phyloP scores from a whole-genome alignment of 73 alveolate genomes.

The Paramecium sexaurelia region DNA sequence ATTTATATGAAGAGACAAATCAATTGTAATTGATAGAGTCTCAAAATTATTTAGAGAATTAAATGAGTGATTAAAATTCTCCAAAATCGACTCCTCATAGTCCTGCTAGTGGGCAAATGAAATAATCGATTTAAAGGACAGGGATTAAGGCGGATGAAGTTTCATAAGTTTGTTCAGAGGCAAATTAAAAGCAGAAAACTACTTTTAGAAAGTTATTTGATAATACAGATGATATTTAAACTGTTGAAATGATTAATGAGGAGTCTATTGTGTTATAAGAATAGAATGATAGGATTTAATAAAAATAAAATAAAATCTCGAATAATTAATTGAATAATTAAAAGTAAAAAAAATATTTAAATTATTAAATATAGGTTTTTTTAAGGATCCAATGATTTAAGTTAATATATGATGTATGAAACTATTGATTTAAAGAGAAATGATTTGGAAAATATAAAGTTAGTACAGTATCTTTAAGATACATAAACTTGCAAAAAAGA shows the following conservation, averaged over 20 bases:
- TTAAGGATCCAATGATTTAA: not conserved
- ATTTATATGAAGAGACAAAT: not conserved
- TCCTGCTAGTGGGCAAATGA: constrained; percentile 30
- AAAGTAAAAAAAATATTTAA: not conserved
- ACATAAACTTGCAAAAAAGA: not conserved
- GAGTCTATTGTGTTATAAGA: not conserved
- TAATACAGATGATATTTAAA: not conserved
- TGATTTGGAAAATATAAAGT: not conserved
- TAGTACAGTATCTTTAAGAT: not conserved
- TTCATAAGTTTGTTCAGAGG: not conserved
- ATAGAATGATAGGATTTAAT: not conserved
- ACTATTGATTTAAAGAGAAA: not conserved
- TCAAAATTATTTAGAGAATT: not conserved
- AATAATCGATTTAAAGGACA: constrained; percentile 32
- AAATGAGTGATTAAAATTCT: not conserved
- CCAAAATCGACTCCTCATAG: constrained; percentile 52
- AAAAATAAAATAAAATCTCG: not conserved
- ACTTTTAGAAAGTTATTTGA: constrained; percentile 43
- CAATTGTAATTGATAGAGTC: not conserved
- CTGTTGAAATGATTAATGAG: not conserved
- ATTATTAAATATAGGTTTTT: not conserved
- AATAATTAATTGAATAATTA: no score
- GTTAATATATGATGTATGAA: not conserved
- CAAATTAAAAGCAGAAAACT: not conserved
- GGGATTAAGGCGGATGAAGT: not conserved